Base-by-base conservation (phyloP, 2,329 filamentous ascomycete genomes). In the Mycosphaerella sp. region DNA sequence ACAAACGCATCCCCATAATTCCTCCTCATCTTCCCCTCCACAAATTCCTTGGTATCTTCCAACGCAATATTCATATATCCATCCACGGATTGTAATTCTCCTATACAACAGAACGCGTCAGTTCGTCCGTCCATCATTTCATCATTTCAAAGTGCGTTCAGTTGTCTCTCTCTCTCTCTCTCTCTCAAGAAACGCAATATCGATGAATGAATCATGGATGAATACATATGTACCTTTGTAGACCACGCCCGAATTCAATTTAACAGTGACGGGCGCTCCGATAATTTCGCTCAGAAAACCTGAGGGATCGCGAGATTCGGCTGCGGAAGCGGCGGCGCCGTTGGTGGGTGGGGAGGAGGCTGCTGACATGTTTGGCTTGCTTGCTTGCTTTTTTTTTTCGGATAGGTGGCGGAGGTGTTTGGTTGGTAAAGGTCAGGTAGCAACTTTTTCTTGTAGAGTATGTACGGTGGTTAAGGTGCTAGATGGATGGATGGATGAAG, bases 41-140 rank as follows among this genome's bases (percentile, higher is more conserved):
- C 86, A 64, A 85, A 90, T 74, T 98, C 93, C 61, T 89, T 85
- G 17, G 90, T 95, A 75, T 95, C 93, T 73, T 98, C 93, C 31
- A 98, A 81, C 10, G 93, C 92, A 70, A 98, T 96, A 75, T 98
- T 98, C 93, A 98, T 98, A 75, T 97, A 98, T 49, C 93, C 93
- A 72, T 98, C 93, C 47, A 98, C 92, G 0, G 91, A 95, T 71
- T 97, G 91, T 38, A 97, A 80, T 70, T 96, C 90, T 64, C 93
- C 92, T 96, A 59, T 44, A 6, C n/a, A 23, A 6, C 5, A 29
- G 6, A 7, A 34, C 14, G 32, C 32, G 11, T 34, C 32, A 7
- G 32, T 34, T 34, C 32, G 32, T 34, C 32, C 1, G 32, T 34
- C 11, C 32, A 7, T 7, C 7, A 34, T 34, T 7, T 11, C 32